Base-by-base conservation (phyloP, 1,139 yeast species). In the Saccharomyces hybrid region DNA sequence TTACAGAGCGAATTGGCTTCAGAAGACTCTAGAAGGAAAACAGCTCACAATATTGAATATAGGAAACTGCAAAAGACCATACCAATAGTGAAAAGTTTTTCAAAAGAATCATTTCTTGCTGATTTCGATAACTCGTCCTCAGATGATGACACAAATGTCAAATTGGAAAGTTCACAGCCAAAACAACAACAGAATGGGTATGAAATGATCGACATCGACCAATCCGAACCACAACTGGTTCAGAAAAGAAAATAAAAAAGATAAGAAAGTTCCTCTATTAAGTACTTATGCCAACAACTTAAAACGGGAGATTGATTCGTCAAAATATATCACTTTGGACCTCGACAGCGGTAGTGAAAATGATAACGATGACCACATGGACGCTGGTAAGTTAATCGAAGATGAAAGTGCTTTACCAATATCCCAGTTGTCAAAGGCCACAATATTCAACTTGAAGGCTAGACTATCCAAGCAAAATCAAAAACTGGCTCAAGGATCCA, bases 401-500 rank as follows among this genome's bases (percentile, higher is more conserved):
- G 52, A 41, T 16, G 50, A 48, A 27, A n/a, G n/a, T 9, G 42
- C 29, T 24, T 29, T 48, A 2, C 29, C 55, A 2, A 47, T 56
- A 3, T 62, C 67, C 2, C 53, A 54, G 16, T 53, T 53, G 6
- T 63, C 75, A 7, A 75, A 73, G 55, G 71, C 75, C 0, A 66
- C 71, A 1, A 53, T 73, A 28, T 57, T 75, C 19, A 71, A 67
- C 24, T 64, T 75, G 21, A 71, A 68, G 58, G 69, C 75, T 7
- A 69, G 66, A 34, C 62, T 69, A 49, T 71, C 75, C 12, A 71
- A 67, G 58, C 61, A 34, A 51, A 63, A 53, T 49, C 59, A 49
- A 21, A 16, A 38, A 3, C 4, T 38, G 6, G 29, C 51, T n/a
- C 47, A 42, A 9, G 55, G 55, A 19, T 47, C 51, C 4, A 50